Evolutionary conservation across 805 yeast genomes (phyloP), one percentile per base, ranked within the genome.

Genomic region (Suhomyces sp.): DNA sequence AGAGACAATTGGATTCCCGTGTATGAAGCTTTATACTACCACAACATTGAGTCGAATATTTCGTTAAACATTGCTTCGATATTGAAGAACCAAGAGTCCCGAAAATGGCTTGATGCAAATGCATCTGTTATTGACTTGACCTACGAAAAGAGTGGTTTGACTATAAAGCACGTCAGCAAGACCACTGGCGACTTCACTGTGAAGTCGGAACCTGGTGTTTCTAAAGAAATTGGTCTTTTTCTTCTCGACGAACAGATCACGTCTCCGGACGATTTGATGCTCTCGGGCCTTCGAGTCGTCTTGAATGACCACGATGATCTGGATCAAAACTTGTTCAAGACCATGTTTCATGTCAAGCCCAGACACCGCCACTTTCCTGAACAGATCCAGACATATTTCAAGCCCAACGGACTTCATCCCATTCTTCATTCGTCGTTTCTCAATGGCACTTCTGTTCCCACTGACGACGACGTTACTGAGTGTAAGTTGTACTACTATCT

Each of bases 341-440:
- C 79, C 0, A 53, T 75, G 51, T 73, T 75, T 58, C 79, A 75
- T 54, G 63, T 71, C 12, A 72, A 73, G 54, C 78, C 78, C 4
- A 58, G 76, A 33, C 75, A 72, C 52, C 57, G 77, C 39, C 33
- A 24, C 20, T 35, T 55, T 2, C 40, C 44, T 12, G 35, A 24
- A 15, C 46, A 22, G 19, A 46, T 35, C 12, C 20, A 40, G 19
- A 20, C 50, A 5, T 40, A 43, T 17, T 21, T 43, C n/a, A 39
- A 46, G 10, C 49, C 59, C 0, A 70, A 69, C 47, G 77, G 79
- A 3, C 53, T 66, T 62, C 79, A 75, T 52, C 79, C 79, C 3
- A 61, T 67, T 15, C 43, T 75, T 13, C 44, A 49, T 2, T 57
- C 66, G 2, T 35, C 41, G 2, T 52, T 62, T 24, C 43, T 51